Conservation (phyloP, 2,329 filamentous ascomycete species). For the Xylaria sp. region DNA sequence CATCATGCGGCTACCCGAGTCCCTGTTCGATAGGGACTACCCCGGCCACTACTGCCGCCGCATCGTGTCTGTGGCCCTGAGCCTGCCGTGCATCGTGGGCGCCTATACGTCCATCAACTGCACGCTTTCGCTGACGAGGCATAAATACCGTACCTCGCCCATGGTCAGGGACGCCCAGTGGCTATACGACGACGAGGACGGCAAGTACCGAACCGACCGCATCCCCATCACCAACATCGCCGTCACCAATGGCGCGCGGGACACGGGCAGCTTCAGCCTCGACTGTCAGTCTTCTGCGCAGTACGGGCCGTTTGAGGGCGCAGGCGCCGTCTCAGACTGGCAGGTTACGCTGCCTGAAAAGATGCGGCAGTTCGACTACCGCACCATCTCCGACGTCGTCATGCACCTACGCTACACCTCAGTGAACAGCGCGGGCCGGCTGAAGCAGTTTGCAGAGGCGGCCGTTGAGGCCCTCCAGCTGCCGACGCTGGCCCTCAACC, state of each 20-base stretch:
- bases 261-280: background rate
- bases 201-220: background rate
- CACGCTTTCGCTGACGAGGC: background rate
- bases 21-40: slow-evolving; percentile 12
- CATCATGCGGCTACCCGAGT: background rate
- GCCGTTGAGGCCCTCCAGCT: background rate
- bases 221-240: slow-evolving; percentile 7
- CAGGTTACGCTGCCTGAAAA: background rate
- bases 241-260: background rate
- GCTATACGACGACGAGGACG: background rate
- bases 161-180: background rate
- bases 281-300: background rate
- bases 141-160: background rate
- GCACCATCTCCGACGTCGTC: slow-evolving; percentile 11
- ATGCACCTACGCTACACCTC: slow-evolving; percentile 23
- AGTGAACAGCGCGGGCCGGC: background rate
- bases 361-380: slow-evolving; percentile 11
- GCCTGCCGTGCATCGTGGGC: background rate
- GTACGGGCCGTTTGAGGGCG: slow-evolving; percentile 5
- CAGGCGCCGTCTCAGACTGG: background rate
- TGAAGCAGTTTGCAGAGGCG: background rate
- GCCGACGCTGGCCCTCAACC: background rate
- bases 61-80: background rate
- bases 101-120: background rate
- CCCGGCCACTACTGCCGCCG: slow-evolving; percentile 19